Conservation (phyloP, 345 rosid genomes). For the Populus euphratica region DNA sequence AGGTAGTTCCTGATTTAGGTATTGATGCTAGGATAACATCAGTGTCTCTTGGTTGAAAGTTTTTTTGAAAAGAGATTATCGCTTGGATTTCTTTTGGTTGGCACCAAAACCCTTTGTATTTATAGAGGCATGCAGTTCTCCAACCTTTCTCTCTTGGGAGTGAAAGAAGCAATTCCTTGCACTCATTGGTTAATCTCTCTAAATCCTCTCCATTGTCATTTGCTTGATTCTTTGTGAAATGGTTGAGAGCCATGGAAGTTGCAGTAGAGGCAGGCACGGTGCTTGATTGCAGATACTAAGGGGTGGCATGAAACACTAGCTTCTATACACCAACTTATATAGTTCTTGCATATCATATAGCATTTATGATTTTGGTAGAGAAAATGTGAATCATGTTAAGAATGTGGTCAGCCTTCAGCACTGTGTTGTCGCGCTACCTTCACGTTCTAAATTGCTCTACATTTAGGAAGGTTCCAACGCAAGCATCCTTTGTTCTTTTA, state of each 20-base stretch:
- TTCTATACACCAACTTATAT: background rate
- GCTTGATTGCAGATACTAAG: background rate
- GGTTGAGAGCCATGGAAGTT: background rate
- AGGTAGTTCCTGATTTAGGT: constrained; percentile 49
- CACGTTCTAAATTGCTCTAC: no score
- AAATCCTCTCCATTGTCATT: constrained; percentile 27
- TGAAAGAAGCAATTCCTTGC: constrained; percentile 43
- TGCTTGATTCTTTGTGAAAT: background rate
- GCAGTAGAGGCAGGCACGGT: background rate
- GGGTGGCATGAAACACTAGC: background rate
- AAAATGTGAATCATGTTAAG: no score
- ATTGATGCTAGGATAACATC: constrained; percentile 34
- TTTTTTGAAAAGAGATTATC: constrained; percentile 35
- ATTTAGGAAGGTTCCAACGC: no score
- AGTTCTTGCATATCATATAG: background rate
- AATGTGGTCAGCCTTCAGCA: no score
- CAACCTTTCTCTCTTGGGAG: constrained; percentile 67
- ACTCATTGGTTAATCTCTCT: constrained; percentile 40
- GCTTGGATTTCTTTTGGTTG: constrained; percentile 63
- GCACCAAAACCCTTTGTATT: constrained; percentile 77
- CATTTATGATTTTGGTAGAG: no score
- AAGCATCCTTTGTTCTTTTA: no score
- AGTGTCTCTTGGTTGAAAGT: constrained; percentile 27
- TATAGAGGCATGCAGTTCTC: constrained; percentile 55
- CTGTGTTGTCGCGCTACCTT: no score